Evolutionary conservation across 1,139 yeast genomes (phyloP).

Genomic region (Debaryomyces robertsiae): DNA sequence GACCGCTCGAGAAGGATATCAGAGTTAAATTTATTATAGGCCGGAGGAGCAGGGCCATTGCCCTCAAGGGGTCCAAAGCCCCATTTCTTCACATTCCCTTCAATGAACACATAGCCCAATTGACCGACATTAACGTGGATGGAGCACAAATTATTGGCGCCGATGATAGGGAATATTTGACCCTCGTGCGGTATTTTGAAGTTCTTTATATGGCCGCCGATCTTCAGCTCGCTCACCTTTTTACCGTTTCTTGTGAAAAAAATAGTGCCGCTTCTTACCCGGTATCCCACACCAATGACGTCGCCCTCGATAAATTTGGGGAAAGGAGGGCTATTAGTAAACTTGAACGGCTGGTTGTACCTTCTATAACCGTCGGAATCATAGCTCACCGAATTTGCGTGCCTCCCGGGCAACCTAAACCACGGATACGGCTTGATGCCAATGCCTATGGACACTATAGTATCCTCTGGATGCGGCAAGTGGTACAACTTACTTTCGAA

Average conservation of each 20-base stretch:
- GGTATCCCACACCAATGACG: constrained; percentile 67
- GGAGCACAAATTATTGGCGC: constrained; percentile 54
- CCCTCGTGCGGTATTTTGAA: constrained; percentile 41
- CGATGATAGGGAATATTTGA: constrained; percentile 53
- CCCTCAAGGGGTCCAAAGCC: constrained; percentile 67
- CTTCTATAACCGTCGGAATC: constrained; percentile 58
- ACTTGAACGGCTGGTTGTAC: constrained; percentile 52
- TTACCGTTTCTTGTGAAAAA: constrained; percentile 74
- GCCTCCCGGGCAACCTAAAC: constrained; percentile 62
- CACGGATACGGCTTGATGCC: constrained; percentile 58
- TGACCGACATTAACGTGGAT: constrained; percentile 61
- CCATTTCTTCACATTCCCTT: constrained; percentile 64
- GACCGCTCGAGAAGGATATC: constrained; percentile 58
- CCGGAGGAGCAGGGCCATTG: constrained; percentile 64
- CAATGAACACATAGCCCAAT: constrained; percentile 59
- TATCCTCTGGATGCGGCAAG: constrained; percentile 57
- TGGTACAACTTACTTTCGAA: constrained; percentile 73
- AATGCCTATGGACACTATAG: constrained; percentile 48
- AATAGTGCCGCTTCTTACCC: constrained; percentile 60
- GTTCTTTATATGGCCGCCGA: constrained; percentile 68
- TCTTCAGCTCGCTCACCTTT: constrained; percentile 61
- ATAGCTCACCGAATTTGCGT: constrained; percentile 49
- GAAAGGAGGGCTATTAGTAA: constrained; percentile 41
- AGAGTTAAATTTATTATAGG: constrained; percentile 55
- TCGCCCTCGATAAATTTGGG: constrained; percentile 58